phyloP scores from a whole-genome alignment of 805 yeast species.

The Grigorovia yakushimaensis region DNA sequence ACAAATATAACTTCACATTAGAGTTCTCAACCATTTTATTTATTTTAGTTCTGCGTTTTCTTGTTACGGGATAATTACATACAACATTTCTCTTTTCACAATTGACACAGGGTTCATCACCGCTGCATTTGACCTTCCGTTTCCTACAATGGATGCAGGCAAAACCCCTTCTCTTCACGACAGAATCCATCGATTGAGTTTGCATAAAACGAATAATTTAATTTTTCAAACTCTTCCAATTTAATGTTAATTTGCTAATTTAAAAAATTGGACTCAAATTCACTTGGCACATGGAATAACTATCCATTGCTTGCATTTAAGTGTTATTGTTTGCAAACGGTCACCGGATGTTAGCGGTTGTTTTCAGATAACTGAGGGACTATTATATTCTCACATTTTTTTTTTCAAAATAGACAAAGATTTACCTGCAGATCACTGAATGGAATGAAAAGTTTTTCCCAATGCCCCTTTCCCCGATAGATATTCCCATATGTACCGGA shows the following conservation, averaged over 20 bases:
- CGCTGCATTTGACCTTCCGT: slow-evolving; percentile 22
- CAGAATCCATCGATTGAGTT: background rate
- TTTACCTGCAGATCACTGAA: background rate
- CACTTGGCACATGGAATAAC: background rate
- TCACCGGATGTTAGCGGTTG: too few relatives aligned
- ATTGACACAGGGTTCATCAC: slow-evolving; percentile 14
- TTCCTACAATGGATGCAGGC: slow-evolving; percentile 19
- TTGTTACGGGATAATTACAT: slow-evolving; percentile 7
- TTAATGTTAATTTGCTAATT: too few relatives aligned
- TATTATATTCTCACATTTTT: too few relatives aligned
- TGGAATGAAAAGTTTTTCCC: too few relatives aligned
- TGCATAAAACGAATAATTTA: background rate
- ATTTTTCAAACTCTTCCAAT: too few relatives aligned
- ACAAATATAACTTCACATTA: too few relatives aligned
- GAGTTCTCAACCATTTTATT: too few relatives aligned
- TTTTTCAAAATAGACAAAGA: background rate
- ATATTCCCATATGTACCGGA: background rate
- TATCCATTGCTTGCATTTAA: too few relatives aligned
- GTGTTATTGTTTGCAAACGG: too few relatives aligned
- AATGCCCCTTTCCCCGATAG: background rate
- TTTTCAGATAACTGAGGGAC: too few relatives aligned
- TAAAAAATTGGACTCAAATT: background rate
- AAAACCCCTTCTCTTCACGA: slow-evolving; percentile 11
- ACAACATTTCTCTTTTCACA: slow-evolving; percentile 9
- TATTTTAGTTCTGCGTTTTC: background rate